Evolutionary conservation across 306 rosid species (phyloP).

Genomic region (Psophocarpus tetragonolobus): DNA sequence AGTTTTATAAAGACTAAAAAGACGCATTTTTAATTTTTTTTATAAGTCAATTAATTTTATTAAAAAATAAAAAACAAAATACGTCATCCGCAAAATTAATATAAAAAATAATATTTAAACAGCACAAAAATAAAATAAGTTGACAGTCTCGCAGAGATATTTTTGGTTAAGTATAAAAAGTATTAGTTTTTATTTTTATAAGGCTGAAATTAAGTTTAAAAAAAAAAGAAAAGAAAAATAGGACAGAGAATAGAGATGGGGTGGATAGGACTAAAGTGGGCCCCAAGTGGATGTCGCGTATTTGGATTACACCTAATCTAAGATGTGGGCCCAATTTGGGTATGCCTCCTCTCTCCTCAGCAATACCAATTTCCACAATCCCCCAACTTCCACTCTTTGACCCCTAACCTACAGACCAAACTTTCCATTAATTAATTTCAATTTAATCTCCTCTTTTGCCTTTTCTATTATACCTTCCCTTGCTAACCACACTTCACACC

Average conservation of each 20-base stretch:
- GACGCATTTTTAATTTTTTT: too few relatives aligned
- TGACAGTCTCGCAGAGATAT: too few relatives aligned
- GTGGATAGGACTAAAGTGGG: constrained; percentile 34
- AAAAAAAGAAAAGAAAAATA: background rate
- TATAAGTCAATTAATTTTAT: too few relatives aligned
- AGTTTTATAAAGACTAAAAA: too few relatives aligned
- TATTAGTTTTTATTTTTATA: too few relatives aligned
- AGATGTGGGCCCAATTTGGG: constrained; percentile 40
- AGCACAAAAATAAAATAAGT: too few relatives aligned
- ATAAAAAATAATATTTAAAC: too few relatives aligned
- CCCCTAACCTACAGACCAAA: constrained; percentile 56
- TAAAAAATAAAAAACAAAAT: too few relatives aligned
- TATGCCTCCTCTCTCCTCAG: constrained; percentile 51
- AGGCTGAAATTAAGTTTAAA: too few relatives aligned
- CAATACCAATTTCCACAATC: constrained; percentile 32
- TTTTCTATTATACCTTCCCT: background rate
- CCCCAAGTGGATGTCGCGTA: constrained; percentile 32
- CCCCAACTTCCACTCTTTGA: constrained; percentile 30
- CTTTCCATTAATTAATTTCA: background rate
- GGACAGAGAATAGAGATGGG: background rate
- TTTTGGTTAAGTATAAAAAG: too few relatives aligned
- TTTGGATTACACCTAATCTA: constrained; percentile 37
- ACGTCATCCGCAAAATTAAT: too few relatives aligned
- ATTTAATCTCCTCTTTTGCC: background rate
- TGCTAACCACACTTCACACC: background rate